Evolutionary conservation across 1,139 yeast genomes (phyloP), one percentile per base, ranked within the genome.

Genomic region (Lodderomyces metapsilosis): DNA sequence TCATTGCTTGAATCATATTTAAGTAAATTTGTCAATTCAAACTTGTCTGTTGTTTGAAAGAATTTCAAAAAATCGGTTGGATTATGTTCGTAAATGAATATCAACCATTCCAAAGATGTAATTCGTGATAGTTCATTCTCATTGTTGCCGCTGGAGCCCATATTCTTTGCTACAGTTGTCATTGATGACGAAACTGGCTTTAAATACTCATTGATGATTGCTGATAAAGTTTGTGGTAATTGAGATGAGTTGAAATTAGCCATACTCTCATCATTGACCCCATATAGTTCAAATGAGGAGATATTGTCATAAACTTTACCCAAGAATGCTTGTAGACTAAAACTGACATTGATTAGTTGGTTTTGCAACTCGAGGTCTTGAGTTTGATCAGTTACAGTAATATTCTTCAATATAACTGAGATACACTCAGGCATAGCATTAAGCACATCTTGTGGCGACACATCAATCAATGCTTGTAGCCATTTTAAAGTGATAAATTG

Each of bases 31-130:
- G 88, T 82, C 51, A 89, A 82, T 35, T 91, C 86, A 46, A 71
- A 62, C 45, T 77, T 49, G 4, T 51, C 54, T 3, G 50, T 58
- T 4, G 57, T 61, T 33, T 36, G 34, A 11, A 63, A 56, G 27
- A 55, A 83, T 56, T 72, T 80, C 51, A 78, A 71, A 53, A 80
- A 78, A 53, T 78, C 74, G 21, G 75, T 65, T 0, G 94, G 88
- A 34, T 84, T 84, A 51, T 82, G 82, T 25, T 81, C 76, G 55
- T 91, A 94, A 36, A 94, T 71, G 74, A 88, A 81, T 20, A 84
- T 82, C 28, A 94, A 70, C 98, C 98, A 94, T 51, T 91, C 96
- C 36, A 94, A 68, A 15, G 95, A 86, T 0, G 95, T 89, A 15
- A 89, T 76, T 49, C 94, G 72, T 0, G 97, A 87, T 27, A 84